Conservation (phyloP, 305 asterid species). For the Solanum hybrid region DNA sequence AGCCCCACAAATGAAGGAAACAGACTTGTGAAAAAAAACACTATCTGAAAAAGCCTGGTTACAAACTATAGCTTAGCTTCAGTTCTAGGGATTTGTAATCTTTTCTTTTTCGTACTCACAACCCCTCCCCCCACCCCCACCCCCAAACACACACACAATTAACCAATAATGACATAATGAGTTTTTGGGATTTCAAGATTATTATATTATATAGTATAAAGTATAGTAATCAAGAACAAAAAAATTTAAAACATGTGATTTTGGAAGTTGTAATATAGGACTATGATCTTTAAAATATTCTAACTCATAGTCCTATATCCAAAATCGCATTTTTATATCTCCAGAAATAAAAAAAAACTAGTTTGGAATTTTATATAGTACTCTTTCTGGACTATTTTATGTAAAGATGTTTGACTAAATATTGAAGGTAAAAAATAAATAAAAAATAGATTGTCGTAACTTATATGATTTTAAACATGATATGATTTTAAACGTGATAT, state of each 20-base stretch:
- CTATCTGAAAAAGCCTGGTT: slow-evolving; percentile 7
- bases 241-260: not conserved
- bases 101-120: not conserved
- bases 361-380: not conserved
- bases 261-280: not conserved
- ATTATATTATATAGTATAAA: not conserved
- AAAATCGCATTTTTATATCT: not conserved
- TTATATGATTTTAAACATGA: not conserved
- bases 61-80: slow-evolving; percentile 11
- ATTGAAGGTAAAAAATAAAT: not conserved
- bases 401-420: not conserved
- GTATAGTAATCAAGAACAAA: not conserved
- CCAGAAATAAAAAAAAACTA: not conserved
- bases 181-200: not conserved
- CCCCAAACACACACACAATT: not conserved
- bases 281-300: not conserved
- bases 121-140: not conserved
- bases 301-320: not conserved
- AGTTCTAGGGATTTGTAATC: slow-evolving; percentile 11
- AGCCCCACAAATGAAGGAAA: slow-evolving; percentile 11
- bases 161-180: not conserved
- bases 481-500: not conserved
- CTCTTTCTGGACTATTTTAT: not conserved
- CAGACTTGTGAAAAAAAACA: not conserved
- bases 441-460: rapidly evolving